Conservation (phyloP, 768 basidiomycete genomes). For the Kwoniella mangroviensis region DNA sequence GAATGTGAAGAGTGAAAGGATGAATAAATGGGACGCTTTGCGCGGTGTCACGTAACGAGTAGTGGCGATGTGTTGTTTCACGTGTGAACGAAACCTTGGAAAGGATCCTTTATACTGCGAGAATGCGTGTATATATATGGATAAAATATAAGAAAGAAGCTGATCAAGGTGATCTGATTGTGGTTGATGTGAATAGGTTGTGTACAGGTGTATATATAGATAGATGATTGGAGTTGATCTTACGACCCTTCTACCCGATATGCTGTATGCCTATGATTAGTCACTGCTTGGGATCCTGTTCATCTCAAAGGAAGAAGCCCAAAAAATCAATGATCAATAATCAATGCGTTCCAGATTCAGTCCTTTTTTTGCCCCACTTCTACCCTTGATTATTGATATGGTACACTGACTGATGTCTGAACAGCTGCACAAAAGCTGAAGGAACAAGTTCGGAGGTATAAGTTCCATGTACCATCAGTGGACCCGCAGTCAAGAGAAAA, state of each 20-base stretch:
- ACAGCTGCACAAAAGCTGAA: no score
- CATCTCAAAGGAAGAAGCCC: no score
- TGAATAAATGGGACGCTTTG: background rate
- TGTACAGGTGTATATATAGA: background rate
- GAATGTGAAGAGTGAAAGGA: background rate
- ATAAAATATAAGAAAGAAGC: background rate
- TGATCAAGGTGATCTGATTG: background rate
- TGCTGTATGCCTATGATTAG: no score
- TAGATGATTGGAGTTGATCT: background rate
- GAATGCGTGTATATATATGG: background rate
- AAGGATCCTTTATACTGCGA: no score
- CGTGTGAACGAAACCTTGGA: background rate
- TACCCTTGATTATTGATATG: background rate
- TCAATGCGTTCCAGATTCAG: background rate
- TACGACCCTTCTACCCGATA: background rate
- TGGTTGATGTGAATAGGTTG: background rate
- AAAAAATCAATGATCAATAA: background rate
- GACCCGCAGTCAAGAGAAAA: no score
- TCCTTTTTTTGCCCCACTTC: background rate
- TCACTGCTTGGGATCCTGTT: no score
- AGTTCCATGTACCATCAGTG: no score
- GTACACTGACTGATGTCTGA: no score
- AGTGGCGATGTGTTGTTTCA: constrained; percentile 1
- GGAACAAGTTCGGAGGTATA: no score
- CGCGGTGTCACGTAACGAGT: background rate